A percentile compares a stretch with the other conserved stretches of the same genome.
These are phyloP conservation scores for Ustilago sp. DNA, from an alignment of 1,284 basidiomycete species.

Conservation along the genomic window DNA sequence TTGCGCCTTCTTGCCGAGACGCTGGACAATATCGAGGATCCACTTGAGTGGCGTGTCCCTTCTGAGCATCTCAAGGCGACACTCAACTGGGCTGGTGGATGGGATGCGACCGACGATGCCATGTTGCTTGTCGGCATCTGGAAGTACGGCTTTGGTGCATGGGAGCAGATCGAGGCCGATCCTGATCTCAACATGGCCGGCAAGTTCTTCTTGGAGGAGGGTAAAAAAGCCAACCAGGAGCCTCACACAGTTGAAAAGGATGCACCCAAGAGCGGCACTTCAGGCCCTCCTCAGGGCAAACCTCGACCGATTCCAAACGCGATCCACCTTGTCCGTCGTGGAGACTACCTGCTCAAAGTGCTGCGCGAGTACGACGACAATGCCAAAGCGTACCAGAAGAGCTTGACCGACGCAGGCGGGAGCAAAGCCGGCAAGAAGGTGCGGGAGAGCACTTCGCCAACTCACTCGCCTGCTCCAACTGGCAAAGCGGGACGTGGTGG, in stretches of 20 bases:
- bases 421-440: constrained; percentile 41
- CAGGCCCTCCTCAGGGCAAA: constrained; percentile 54
- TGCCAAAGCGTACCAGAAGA: constrained; percentile 51
- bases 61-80: constrained; percentile 92
- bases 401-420: constrained; percentile 26
- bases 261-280: constrained; percentile 40
- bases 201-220: constrained; percentile 98
- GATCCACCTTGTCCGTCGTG: constrained; percentile 92
- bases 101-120: constrained; percentile 92
- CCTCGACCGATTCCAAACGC: constrained; percentile 65
- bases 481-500: constrained; percentile 35
- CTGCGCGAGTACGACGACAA: constrained; percentile 80
- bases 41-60: constrained; percentile 85
- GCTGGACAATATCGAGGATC: constrained; percentile 74
- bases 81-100: constrained; percentile 94
- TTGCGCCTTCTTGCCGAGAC: constrained; percentile 85
- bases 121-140: constrained; percentile 94
- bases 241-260: constrained; percentile 44
- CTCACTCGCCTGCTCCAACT: constrained; percentile 47
- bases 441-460: constrained; percentile 43
- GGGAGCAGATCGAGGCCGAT: constrained; percentile 95
- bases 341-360: constrained; percentile 90
- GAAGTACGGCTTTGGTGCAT: constrained; percentile 93
- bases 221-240: constrained; percentile 73
- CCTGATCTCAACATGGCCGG: constrained; percentile 82